Base-by-base conservation (phyloP, 2,329 filamentous ascomycete genomes). In the Trichoderma sp. region DNA sequence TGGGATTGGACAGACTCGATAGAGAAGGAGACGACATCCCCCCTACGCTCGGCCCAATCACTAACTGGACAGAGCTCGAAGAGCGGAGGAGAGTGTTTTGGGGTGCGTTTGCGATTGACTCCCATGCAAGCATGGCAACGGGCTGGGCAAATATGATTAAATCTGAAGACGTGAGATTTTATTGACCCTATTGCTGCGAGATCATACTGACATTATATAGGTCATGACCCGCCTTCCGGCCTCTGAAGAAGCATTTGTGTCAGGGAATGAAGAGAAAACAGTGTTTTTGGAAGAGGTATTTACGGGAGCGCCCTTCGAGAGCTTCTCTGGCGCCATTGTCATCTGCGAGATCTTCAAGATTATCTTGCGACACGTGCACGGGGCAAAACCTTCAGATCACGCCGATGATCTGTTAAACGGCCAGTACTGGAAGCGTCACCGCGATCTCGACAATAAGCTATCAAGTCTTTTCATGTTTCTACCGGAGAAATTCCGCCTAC, bases 121-220 rank as follows among this genome's bases (percentile, higher is more conserved):
- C 92, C 31, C 96, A 96, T 79, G 91, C 92, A 2, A 93, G 91
- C 74, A 92, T 97, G 63, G 93, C 93, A 14, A 97, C 94, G 4
- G 94, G 94, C 2, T 97, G 94, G 94, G 93, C 94, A 0, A 91
- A 92, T 82, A 82, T 89, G 31, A 89, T 97, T 53, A 90, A 96
- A 72, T 86, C 92, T 69, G 83, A 84, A 76, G 92, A 97, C 72
- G 87, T 86, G 73, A 74, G 79, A 73, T 35, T 3, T 29, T 33
- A 21, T 24, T 52, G 4, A 31, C 31, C 47, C 7, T 11, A 24
- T 29, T 16, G 14, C 21, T 24, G 3, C 16, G 21, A 24, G 37
- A 49, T 14, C 10, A 40, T 33, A 59, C 65, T 63, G 49, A 57
- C n/a, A 24, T 6, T 19, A 13, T 35, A 5, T 29, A 85, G 90